Evolutionary conservation across 345 rosid species (phyloP).

Genomic region (Euclidium syriacum): DNA sequence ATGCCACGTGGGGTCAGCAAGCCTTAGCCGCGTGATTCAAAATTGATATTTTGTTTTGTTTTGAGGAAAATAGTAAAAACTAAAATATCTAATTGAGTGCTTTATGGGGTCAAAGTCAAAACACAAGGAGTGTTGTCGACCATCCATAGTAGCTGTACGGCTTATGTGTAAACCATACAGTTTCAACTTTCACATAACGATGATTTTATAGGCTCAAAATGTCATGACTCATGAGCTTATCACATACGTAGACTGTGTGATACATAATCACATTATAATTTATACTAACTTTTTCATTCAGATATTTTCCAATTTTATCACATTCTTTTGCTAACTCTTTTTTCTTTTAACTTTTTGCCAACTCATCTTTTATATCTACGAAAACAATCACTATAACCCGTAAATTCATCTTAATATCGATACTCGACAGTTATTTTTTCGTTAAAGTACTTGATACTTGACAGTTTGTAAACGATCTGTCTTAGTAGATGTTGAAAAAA

Average conservation of each 20-base stretch:
- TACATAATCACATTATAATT: too few relatives aligned
- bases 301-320: background rate
- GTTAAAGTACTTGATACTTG: too few relatives aligned
- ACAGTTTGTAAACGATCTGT: background rate
- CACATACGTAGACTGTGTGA: too few relatives aligned
- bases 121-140: background rate
- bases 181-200: background rate
- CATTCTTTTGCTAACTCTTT: too few relatives aligned
- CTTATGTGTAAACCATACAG: background rate
- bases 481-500: background rate
- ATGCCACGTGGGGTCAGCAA: background rate
- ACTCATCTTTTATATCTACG: too few relatives aligned
- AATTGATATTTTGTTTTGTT: background rate
- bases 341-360: too few relatives aligned
- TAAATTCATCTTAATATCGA: too few relatives aligned
- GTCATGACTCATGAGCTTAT: background rate
- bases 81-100: too few relatives aligned
- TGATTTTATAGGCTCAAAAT: background rate
- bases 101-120: background rate
- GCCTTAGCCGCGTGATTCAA: background rate
- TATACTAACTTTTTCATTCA: background rate
- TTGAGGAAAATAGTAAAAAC: too few relatives aligned
- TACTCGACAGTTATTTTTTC: too few relatives aligned
- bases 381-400: too few relatives aligned
- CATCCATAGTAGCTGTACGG: conserved; percentile 6